phyloP scores from a whole-genome alignment of 2,329 filamentous ascomycete species.

The Pseudohalonectria lignicola region DNA sequence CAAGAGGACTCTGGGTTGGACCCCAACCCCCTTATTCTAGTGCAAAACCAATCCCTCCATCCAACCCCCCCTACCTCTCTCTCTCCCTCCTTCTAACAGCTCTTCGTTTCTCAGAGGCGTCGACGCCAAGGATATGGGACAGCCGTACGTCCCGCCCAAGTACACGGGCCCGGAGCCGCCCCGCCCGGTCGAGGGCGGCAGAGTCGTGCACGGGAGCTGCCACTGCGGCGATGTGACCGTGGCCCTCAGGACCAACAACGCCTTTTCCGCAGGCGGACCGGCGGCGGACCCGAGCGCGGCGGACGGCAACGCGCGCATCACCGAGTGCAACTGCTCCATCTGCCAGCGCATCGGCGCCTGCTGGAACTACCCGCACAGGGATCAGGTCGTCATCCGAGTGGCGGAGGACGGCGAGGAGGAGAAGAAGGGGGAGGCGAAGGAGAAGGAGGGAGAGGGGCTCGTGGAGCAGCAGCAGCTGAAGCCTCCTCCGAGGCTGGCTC shows the following conservation, averaged over 20 bases:
- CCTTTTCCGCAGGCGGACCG: constrained; percentile 27
- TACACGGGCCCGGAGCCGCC: constrained; percentile 29
- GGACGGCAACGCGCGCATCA: constrained; percentile 14
- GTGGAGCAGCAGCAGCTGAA: no score
- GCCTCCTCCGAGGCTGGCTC: constrained; percentile 18
- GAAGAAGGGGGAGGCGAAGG: constrained; percentile 26
- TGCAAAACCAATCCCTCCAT: background rate
- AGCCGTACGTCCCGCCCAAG: constrained; percentile 20
- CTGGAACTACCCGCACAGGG: constrained; percentile 30
- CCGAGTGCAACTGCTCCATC: constrained; percentile 41
- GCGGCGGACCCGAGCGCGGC: constrained; percentile 11
- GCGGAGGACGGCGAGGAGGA: background rate
- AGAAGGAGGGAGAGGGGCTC: constrained; percentile 15
- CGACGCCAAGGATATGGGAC: constrained; percentile 22
- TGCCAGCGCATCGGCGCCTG: constrained; percentile 30
- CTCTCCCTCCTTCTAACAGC: background rate
- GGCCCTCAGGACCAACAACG: constrained; percentile 27
- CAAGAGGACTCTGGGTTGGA: no score
- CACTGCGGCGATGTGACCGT: constrained; percentile 39
- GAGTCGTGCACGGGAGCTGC: constrained; percentile 37
- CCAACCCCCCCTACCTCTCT: background rate
- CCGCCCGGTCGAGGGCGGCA: constrained; percentile 20
- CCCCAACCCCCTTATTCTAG: no score
- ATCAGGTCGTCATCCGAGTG: background rate
- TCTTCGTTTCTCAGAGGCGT: constrained; percentile 15